These are phyloP conservation scores for Lactarius evosmus DNA, from an alignment of 768 basidiomycete genomes.

Conservation along the genomic window DNA sequence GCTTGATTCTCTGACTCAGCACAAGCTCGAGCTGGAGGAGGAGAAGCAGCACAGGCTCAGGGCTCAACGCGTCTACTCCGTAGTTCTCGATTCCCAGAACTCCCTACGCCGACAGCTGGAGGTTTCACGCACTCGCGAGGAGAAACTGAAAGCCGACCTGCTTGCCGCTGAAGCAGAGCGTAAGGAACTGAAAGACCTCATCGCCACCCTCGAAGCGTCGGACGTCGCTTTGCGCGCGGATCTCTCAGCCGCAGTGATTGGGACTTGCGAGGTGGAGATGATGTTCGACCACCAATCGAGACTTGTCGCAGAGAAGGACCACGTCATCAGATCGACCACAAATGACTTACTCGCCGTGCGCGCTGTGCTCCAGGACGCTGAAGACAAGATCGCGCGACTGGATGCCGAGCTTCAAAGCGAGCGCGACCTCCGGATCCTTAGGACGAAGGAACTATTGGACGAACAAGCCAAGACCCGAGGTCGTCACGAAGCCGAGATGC, in stretches of 20 bases:
- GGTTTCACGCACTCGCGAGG: conserved; percentile 3
- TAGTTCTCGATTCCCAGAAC: not conserved
- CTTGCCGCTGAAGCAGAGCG: not conserved
- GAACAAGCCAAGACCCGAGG: not conserved
- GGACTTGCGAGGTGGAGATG: not conserved
- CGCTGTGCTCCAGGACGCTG: not conserved
- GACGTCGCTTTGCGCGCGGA: not conserved
- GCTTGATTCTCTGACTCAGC: not conserved
- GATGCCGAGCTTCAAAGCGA: not conserved
- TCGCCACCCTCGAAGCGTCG: conserved; percentile 9
- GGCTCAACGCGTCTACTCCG: not conserved
- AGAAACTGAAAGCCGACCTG: conserved; percentile 1
- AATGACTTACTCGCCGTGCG: not conserved
- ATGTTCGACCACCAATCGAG: not conserved
- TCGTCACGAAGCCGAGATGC: not conserved
- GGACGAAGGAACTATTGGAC: not conserved
- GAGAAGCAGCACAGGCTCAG: not conserved
- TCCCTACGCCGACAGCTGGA: not conserved
- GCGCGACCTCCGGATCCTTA: not conserved
- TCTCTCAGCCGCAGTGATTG: not conserved
- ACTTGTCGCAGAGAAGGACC: conserved; percentile 6
- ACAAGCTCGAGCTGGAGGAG: not conserved
- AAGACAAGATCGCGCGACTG: not conserved
- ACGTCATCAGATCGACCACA: not conserved
- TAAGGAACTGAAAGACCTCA: not conserved